These are phyloP conservation scores for Steccherinum ochraceum DNA, from an alignment of 768 basidiomycete genomes.

Conservation along the genomic window DNA sequence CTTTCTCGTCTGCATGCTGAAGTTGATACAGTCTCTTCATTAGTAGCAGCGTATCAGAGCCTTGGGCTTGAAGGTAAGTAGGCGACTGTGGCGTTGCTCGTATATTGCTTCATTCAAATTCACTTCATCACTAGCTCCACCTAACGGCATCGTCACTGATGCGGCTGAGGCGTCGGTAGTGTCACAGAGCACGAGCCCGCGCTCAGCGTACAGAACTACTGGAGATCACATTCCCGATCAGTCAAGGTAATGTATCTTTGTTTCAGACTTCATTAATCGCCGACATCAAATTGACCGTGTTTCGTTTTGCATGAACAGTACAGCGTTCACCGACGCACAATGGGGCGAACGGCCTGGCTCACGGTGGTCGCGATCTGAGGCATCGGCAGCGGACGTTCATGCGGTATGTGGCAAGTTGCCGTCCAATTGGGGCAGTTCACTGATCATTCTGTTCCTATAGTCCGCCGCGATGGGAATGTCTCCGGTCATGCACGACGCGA, in stretches of 20 bases:
- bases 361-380: not conserved
- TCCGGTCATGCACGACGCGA: constrained; percentile 11
- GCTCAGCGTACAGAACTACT: not conserved
- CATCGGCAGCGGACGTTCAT: not conserved
- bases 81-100: too few relatives aligned
- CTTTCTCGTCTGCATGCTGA: constrained; percentile 6
- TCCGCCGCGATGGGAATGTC: not conserved
- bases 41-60: constrained; percentile 16
- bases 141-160: not conserved
- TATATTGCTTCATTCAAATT: too few relatives aligned
- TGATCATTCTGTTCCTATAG: not conserved
- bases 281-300: not conserved
- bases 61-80: constrained; percentile 18
- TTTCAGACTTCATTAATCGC: not conserved
- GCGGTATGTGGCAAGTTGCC: not conserved
- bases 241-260: not conserved
- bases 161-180: not conserved
- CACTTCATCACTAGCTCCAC: too few relatives aligned
- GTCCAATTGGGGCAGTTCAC: not conserved
- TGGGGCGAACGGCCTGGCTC: not conserved
- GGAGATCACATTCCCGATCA: not conserved
- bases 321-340: not conserved
- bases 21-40: constrained; percentile 20
- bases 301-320: not conserved
- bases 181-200: not conserved